Evolutionary conservation across 768 basidiomycete species (phyloP).

Genomic region (Strobilomyces dryophilus): DNA sequence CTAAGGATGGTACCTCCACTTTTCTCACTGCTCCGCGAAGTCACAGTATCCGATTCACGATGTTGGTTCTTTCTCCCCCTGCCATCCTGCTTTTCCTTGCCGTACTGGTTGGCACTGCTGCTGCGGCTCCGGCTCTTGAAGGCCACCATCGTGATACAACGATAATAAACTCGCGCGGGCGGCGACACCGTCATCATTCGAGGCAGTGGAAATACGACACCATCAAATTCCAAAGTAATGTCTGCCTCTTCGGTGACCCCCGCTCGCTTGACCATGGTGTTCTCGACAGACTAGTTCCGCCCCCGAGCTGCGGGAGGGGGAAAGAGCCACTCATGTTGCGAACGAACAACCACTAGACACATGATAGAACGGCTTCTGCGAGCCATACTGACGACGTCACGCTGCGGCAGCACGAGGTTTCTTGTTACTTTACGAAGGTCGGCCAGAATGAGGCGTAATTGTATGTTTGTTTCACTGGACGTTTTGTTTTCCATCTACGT

Average conservation of each 20-base stretch:
- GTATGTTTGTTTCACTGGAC: background rate
- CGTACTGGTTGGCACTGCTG: background rate
- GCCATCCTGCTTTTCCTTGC: constrained; percentile 1
- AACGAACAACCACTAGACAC: background rate
- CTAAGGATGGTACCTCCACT: background rate
- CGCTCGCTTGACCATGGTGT: background rate
- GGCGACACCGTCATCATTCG: background rate
- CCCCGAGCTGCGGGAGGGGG: background rate
- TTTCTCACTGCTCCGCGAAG: background rate
- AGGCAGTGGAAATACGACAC: background rate
- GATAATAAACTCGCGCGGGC: background rate
- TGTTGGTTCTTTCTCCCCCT: constrained; percentile 3
- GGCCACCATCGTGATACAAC: background rate
- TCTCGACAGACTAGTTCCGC: background rate
- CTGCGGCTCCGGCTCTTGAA: constrained; percentile 5
- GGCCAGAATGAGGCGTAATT: background rate
- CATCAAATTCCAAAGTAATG: background rate
- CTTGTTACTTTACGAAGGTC: background rate
- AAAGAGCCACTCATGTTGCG: background rate
- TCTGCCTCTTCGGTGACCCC: background rate
- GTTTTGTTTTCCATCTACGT: background rate
- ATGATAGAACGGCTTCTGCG: background rate
- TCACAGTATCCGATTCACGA: background rate
- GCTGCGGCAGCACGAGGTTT: too few relatives aligned
- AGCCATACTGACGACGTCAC: background rate